Percentiles rank a stretch among this genome's conserved stretches.
Conservation (phyloP, 805 yeast genomes). For the Metschnikowia noctiluminum region DNA sequence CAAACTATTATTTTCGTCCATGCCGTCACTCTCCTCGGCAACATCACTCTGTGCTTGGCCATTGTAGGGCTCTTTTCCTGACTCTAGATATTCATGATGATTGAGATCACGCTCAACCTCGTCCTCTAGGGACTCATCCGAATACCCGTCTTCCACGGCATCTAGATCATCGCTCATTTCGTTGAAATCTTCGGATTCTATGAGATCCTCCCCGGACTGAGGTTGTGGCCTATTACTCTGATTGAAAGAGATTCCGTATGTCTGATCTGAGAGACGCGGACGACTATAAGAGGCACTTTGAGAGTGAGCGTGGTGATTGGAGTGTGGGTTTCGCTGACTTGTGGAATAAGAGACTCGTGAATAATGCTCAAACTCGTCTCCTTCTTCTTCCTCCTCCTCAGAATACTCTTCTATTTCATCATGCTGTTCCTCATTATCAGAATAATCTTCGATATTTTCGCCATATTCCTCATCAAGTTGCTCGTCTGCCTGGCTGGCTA, state of each 20-base stretch:
- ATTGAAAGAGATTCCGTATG: no score
- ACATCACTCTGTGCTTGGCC: conserved; percentile 1
- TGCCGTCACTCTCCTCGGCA: background rate
- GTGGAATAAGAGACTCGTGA: no score
- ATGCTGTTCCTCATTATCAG: no score
- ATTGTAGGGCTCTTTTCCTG: conserved; percentile 2
- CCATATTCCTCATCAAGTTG: background rate
- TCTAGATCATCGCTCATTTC: conserved; percentile 6
- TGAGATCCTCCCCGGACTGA: background rate
- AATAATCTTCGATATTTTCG: background rate
- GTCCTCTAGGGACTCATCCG: conserved; percentile 5
- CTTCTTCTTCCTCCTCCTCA: background rate
- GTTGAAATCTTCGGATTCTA: conserved; percentile 4
- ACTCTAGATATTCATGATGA: background rate
- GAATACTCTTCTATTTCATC: background rate
- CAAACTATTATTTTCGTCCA: background rate
- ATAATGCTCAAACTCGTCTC: no score
- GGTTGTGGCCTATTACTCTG: background rate
- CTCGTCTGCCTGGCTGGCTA: background rate
- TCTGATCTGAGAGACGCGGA: no score
- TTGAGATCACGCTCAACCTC: conserved; percentile 6
- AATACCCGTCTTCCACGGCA: conserved; percentile 3
- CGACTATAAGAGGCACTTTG: no score
- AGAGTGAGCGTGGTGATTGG: no score
- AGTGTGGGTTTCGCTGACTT: no score